Base-by-base conservation (phyloP, 2,329 filamentous ascomycete species). In the Talaromyces sp. region DNA sequence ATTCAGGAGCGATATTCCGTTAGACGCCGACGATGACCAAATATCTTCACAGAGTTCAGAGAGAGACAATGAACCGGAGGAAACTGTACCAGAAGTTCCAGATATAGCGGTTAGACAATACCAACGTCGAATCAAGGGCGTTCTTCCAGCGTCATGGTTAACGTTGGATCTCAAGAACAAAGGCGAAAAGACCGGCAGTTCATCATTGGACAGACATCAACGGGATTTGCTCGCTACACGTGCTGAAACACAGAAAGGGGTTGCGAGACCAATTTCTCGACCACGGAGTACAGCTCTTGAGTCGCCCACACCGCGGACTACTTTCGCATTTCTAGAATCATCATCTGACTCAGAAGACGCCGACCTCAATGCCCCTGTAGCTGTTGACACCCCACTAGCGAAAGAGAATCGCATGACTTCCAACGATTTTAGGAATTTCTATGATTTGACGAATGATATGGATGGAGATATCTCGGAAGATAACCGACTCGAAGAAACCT, bases 81-180 rank as follows among this genome's bases (percentile, higher is more conserved):
- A 57, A 25, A 28, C 1, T n/a, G 35, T 7, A 31, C 25, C 37
- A 31, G 65, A 67, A 8, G 60, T 66, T 40, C 67, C 68, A 18
- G 63, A 65, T 5, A 64, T 72, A 48, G 69, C 70, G 56, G 67
- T 80, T 11, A 70, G 71, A 64, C 67, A 64, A 28, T 66, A 77
- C 12, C 73, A 77, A 55, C 76, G 77, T 31, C 75, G 67, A 58
- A 81, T 80, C 12, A 77, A 77, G 63, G 80, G 80, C 28, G 80
- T 82, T 25, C 71, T 82, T 25, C 80, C 80, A 18, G 80, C 80
- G 5, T 82, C 80, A 25, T 82, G 78, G 76, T 65, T 79, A 25
- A 73, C 77, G 58, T 70, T 81, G 55, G 73, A 80, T 65, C 71
- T 72, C 55, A 73, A 75, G 63, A 71, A 71, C 39, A 72, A 72